Percentiles rank a stretch among this genome's conserved stretches.
phyloP scores from a whole-genome alignment of 2,329 filamentous ascomycete species.

The Magnaporthiopsis incrustans region DNA sequence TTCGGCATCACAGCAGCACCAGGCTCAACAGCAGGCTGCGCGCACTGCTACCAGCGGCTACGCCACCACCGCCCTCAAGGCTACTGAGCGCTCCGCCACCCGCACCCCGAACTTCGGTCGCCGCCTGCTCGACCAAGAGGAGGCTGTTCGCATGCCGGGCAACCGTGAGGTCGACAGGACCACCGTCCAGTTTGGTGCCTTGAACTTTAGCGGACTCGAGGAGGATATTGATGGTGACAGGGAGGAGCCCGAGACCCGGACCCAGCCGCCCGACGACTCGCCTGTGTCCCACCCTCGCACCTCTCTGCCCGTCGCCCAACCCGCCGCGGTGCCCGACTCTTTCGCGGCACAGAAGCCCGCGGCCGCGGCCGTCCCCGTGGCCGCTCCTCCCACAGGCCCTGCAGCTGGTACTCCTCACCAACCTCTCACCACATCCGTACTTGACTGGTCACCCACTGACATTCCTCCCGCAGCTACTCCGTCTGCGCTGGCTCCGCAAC shows the following conservation, averaged over 20 bases:
- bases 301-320: constrained; percentile 62
- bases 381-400: constrained; percentile 32
- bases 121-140: constrained; percentile 86
- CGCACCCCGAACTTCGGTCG: constrained; percentile 77
- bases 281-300: constrained; percentile 79
- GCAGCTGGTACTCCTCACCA: constrained; percentile 23
- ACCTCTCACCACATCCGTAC: background rate
- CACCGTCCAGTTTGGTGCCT: constrained; percentile 92
- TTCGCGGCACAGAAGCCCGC: constrained; percentile 48
- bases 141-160: constrained; percentile 95
- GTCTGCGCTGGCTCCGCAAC: constrained; percentile 18
- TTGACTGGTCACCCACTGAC: constrained; percentile 13
- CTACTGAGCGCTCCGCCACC: constrained; percentile 51
- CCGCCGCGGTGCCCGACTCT: constrained; percentile 45
- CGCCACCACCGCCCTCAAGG: constrained; percentile 75
- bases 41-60: constrained; percentile 64
- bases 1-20: constrained; percentile 54
- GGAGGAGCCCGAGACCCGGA: constrained; percentile 89
- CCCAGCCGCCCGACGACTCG: constrained; percentile 88
- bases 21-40: constrained; percentile 48
- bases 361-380: constrained; percentile 36
- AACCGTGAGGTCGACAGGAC: constrained; percentile 91
- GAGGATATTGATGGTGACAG: constrained; percentile 90
- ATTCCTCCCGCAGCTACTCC: constrained; percentile 21
- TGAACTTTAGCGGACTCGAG: constrained; percentile 77